Evolutionary conservation across 139 green algal species (phyloP).

Genomic region (Nannochloris sp.): DNA sequence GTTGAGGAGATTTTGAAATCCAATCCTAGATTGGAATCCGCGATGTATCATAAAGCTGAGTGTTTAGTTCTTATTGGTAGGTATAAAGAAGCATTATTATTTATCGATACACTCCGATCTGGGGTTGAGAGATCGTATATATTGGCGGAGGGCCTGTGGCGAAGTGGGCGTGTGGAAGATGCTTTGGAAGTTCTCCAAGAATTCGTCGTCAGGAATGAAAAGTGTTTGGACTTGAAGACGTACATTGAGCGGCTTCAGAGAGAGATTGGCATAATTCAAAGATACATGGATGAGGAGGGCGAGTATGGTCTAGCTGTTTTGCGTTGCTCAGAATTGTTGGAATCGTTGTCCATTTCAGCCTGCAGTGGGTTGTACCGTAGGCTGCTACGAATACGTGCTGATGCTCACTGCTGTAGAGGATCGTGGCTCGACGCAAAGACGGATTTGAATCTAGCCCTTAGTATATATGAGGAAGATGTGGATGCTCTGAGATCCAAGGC

Average conservation of each 20-base stretch:
- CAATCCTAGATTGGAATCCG: no score
- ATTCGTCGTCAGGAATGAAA: conserved; percentile 4
- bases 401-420: conserved; percentile 1
- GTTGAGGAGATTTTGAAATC: no score
- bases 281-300: conserved; percentile 15
- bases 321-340: conserved; percentile 11
- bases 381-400: conserved; percentile 14
- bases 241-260: conserved; percentile 4
- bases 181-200: conserved; percentile 8
- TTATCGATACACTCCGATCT: neutral
- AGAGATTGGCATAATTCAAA: conserved; percentile 3
- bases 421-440: conserved; percentile 4
- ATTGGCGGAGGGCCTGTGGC: conserved; percentile 27
- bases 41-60: conserved; percentile 18
- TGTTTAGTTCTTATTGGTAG: conserved; percentile 30
- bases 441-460: conserved; percentile 14
- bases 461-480: conserved; percentile 6
- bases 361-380: conserved; percentile 17
- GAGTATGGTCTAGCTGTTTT: conserved; percentile 1
- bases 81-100: conserved; percentile 23
- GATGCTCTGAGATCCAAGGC: conserved; percentile 13
- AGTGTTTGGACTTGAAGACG: conserved; percentile 3
- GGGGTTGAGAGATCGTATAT: conserved; percentile 29
- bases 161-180: conserved; percentile 10
- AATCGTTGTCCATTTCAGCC: conserved; percentile 4